Evolutionary conservation across 352 stramenopile species (phyloP), one percentile per base, ranked within the genome.

Genomic region (Globisporangium lucens): DNA sequence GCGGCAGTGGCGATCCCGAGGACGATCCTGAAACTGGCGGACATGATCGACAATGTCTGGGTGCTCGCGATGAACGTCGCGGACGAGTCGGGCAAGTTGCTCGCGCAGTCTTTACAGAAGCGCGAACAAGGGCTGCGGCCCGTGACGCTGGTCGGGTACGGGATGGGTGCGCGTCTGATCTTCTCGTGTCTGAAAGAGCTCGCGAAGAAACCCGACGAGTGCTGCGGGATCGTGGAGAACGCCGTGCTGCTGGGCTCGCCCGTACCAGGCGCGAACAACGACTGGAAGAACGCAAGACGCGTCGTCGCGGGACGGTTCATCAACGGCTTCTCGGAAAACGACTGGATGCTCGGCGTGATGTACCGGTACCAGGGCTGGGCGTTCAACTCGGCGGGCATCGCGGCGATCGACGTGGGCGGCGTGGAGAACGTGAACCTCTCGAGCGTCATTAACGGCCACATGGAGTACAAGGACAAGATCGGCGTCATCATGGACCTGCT

Each of bases 311-410:
- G 90, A 1, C 78, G 93, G 29, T 66, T 97, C 0, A 93, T 98
- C 70, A 98, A 98, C 69, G 90, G 90, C 20, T 98, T 93, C 70
- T 95, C 82, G 0, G 80, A 89, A 29, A 91, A 93, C 56, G 93
- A 98, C 77, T 94, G 87, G 79, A 97, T 97, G 83, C 78, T 98
- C 24, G 85, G 83, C 20, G 73, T 98, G 47, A 93, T 98, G 78
- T 98, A 97, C 68, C 82, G 91, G 9, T 93, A 93, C 60, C 87
- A 96, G 56, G 83, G 85, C 30, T 95, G 82, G 87, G 73, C 86
- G 20, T 62, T 95, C 13, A 87, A 93, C 70, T 91, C 86, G 7
- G 86, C 88, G 3, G 88, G 88, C 7, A 92, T 95, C 24, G 66
- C 73, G 0, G 77, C 88, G 12, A 76, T 94, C 46, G 71, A 92